Base-by-base conservation (phyloP, 148 eudicot genomes). In the Silene latifolia region DNA sequence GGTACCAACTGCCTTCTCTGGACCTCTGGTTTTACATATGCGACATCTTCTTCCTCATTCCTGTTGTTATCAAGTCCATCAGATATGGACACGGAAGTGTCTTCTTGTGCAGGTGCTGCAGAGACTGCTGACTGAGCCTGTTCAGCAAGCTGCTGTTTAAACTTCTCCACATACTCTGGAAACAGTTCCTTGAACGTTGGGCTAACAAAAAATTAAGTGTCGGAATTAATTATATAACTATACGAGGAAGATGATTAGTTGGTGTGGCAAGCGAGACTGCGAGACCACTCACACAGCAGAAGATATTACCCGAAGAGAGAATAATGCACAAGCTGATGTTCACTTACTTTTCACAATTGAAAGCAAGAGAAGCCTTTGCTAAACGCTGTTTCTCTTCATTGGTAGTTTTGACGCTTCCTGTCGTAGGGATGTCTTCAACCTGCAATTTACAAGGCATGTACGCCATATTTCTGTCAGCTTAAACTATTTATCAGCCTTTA, bases 391-490 rank as follows among this genome's bases (percentile, higher is more conserved):
- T 95, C 83, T 95, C 97, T 42, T 82, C 88, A 72, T 85, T 88
- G 18, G 97, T 86, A 60, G 92, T 87, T 19, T 87, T 75, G 66
- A 95, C 93, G 51, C 98, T 95, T 77, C 98, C 98, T 73, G 96
- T 92, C 56, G 97, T 95, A 60, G 97, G 97, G 72, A 92, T 89
- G 72, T 76, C 84, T 76, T 95, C 97, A 96, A 90, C 85, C 98
- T 95, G 89, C 81, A 80, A 11, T 5, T 76, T 24, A 67, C 35
- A 65, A 68, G 51, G 73, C 71, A 66, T 35, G 61, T 23, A 70
- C 24, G 68, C 3, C 35, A 19, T 20, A 27, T 24, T 59, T 64
- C 63, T 6, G 24, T 66, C 71, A 32, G 72, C 27, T 57, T 19
- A 71, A n/a, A 46, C 58, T 39, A 18, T 14, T 39, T 39, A 44